Percentiles rank a stretch among this genome's conserved stretches.
Evolutionary conservation across 257 asterid species (phyloP).

Genomic region (Verbena officinalis): DNA sequence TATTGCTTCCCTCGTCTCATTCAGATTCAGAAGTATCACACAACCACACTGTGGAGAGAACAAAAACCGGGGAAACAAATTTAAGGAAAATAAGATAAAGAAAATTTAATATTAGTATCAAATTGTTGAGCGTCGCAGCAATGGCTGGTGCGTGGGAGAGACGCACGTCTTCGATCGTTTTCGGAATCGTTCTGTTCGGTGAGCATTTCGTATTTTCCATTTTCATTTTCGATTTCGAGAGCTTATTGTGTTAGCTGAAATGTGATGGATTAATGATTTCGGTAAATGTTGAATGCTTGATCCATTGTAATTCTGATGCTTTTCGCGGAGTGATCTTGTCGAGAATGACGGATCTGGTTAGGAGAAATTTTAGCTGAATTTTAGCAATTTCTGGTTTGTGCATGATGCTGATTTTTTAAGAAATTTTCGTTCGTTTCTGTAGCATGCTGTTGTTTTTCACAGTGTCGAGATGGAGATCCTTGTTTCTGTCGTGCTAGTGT

Average conservation of each 20-base stretch:
- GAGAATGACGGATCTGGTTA: slow-evolving; percentile 9
- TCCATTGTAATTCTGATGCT: not conserved
- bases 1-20: slow-evolving; percentile 1
- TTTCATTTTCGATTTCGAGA: not conserved
- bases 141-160: slow-evolving; percentile 66
- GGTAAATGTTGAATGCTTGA: not conserved
- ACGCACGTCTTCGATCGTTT: slow-evolving; percentile 49
- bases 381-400: not conserved
- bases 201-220: slow-evolving; percentile 20
- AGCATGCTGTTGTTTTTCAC: no score
- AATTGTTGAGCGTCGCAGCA: slow-evolving; percentile 33
- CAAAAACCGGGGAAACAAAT: not conserved
- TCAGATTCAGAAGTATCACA: slow-evolving; percentile 22
- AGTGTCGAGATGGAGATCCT: slow-evolving; percentile 4
- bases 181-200: slow-evolving; percentile 60
- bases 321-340: not conserved
- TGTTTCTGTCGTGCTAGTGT: not conserved
- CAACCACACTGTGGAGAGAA: not conserved
- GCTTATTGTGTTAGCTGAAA: slow-evolving; percentile 18
- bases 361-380: slow-evolving; percentile 1
- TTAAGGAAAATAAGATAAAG: not conserved
- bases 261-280: not conserved
- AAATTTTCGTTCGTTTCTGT: not conserved
- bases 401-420: not conserved
- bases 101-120: not conserved